phyloP scores from a whole-genome alignment of 1,139 yeast genomes.

The Hyphopichia wangnamkhiaoensis region DNA sequence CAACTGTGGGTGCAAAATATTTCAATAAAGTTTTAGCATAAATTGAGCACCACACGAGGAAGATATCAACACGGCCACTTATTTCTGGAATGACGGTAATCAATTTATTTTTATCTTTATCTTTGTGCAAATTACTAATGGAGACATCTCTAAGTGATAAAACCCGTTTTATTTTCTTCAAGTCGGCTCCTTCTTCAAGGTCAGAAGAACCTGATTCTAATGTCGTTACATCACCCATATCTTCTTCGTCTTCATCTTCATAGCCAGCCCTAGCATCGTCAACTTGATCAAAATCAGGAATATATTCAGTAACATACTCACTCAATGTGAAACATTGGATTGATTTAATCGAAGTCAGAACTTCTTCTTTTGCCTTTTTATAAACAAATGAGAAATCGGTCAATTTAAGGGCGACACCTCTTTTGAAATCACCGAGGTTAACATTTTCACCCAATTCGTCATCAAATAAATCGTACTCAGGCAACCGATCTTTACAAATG shows the following conservation, averaged over 20 bases:
- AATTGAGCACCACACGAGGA: slow-evolving; percentile 44
- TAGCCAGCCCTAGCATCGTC: slow-evolving; percentile 11
- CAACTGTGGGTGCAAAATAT: slow-evolving; percentile 37
- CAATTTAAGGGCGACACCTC: slow-evolving; percentile 39
- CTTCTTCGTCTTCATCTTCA: slow-evolving; percentile 23
- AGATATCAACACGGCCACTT: slow-evolving; percentile 43
- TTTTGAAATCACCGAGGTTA: slow-evolving; percentile 39
- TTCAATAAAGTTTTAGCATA: slow-evolving; percentile 41
- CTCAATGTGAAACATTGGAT: slow-evolving; percentile 40
- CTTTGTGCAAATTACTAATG: slow-evolving; percentile 22
- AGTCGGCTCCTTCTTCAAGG: slow-evolving; percentile 16
- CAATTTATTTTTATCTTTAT: slow-evolving; percentile 28
- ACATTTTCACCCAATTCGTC: slow-evolving; percentile 23
- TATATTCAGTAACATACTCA: slow-evolving; percentile 39
- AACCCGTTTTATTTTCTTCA: slow-evolving; percentile 36
- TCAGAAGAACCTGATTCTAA: slow-evolving; percentile 27
- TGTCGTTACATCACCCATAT: slow-evolving; percentile 36
- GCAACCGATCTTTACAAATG: slow-evolving; percentile 46
- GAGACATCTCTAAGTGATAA: slow-evolving; percentile 28
- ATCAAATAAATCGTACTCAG: slow-evolving; percentile 31
- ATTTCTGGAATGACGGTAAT: slow-evolving; percentile 34
- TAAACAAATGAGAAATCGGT: slow-evolving; percentile 23
- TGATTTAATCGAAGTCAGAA: slow-evolving; percentile 19
- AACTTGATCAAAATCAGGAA: slow-evolving; percentile 37
- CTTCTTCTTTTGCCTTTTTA: slow-evolving; percentile 22